Base-by-base conservation (phyloP, 2,329 filamentous ascomycete genomes). In the Pestalotiopsis sp. region DNA sequence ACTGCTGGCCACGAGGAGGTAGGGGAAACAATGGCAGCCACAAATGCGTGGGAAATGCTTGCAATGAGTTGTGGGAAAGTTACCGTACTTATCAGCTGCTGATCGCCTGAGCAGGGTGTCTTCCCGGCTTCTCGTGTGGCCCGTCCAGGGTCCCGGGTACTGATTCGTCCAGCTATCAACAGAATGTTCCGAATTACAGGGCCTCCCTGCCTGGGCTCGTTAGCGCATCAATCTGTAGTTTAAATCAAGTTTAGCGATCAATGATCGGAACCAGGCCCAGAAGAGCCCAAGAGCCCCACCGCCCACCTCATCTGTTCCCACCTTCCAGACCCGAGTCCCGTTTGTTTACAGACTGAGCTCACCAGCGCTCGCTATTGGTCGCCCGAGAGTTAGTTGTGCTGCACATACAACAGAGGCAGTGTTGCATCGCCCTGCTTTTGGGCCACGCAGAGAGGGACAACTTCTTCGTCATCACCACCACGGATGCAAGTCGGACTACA, bases 311-410 rank as follows among this genome's bases (percentile, higher is more conserved):
- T 27, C 27, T 36, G 57, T 66, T 23, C 63, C 49, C 52, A 67
- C 52, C 64, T 62, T 17, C 65, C 64, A 27, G 41, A 20, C 45
- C 58, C 66, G 57, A 61, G 41, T 52, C 66, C 57, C 36, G 39
- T 67, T 67, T 67, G 66, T 67, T 67, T 63, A 67, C 59, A 63
- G 38, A n/a, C 25, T 17, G 27, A 63, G 58, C 59, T 67, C 58
- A 49, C 9, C 39, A 56, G 39, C 27, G 66, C 57, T 41, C 39
- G 66, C 59, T 58, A 67, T 67, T 67, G 66, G 66, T 20, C 27
- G 56, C n/a, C 31, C 20, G 65, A 41, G 45, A n/a, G 14, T 36
- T 36, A 36, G 31, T 23, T 59, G 56, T 41, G 56, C 23, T 60
- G 56, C 20, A 60, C 31, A 23, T 52, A 52, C 45, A 36, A 9